Evolutionary conservation across 306 rosid genomes (phyloP).

Genomic region (Begonia masoniana): DNA sequence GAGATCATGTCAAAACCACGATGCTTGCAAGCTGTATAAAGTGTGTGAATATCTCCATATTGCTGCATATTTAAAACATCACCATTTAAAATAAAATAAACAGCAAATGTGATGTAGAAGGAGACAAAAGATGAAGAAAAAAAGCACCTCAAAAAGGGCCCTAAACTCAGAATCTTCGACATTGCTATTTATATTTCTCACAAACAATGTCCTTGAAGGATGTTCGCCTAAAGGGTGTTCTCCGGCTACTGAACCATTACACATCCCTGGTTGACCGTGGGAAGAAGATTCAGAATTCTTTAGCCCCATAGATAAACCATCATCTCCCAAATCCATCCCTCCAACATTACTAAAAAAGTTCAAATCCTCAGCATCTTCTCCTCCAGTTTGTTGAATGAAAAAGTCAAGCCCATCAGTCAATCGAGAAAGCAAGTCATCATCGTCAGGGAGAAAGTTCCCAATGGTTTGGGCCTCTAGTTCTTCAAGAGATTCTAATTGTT

Average conservation of each 20-base stretch:
- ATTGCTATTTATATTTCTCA: slow-evolving; percentile 35
- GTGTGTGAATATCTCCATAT: slow-evolving; percentile 27
- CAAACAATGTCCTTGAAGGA: slow-evolving; percentile 36
- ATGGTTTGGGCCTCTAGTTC: slow-evolving; percentile 39
- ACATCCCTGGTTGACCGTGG: slow-evolving; percentile 11
- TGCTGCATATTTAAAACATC: slow-evolving; percentile 17
- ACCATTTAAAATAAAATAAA: too few relatives aligned
- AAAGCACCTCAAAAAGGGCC: slow-evolving; percentile 30
- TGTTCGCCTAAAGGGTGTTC: slow-evolving; percentile 36
- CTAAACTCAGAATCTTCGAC: slow-evolving; percentile 34
- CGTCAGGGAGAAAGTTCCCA: slow-evolving; percentile 33
- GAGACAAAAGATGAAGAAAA: neutral
- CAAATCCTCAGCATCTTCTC: slow-evolving; percentile 27
- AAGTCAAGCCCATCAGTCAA: slow-evolving; percentile 27
- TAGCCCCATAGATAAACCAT: slow-evolving; percentile 16
- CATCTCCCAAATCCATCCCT: slow-evolving; percentile 41
- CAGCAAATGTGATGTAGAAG: too few relatives aligned
- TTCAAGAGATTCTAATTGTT: slow-evolving; percentile 28
- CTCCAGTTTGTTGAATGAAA: slow-evolving; percentile 14
- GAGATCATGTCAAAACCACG: slow-evolving; percentile 40
- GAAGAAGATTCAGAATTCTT: slow-evolving; percentile 16
- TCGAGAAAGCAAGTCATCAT: slow-evolving; percentile 30
- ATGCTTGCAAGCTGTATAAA: slow-evolving; percentile 35
- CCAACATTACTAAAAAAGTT: slow-evolving; percentile 34
- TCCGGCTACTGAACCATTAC: slow-evolving; percentile 21